A percentile compares a stretch with the other conserved stretches of the same genome.
These are phyloP conservation scores for Fraxinus cuspidata DNA, from an alignment of 257 asterid genomes.

Conservation along the genomic window DNA sequence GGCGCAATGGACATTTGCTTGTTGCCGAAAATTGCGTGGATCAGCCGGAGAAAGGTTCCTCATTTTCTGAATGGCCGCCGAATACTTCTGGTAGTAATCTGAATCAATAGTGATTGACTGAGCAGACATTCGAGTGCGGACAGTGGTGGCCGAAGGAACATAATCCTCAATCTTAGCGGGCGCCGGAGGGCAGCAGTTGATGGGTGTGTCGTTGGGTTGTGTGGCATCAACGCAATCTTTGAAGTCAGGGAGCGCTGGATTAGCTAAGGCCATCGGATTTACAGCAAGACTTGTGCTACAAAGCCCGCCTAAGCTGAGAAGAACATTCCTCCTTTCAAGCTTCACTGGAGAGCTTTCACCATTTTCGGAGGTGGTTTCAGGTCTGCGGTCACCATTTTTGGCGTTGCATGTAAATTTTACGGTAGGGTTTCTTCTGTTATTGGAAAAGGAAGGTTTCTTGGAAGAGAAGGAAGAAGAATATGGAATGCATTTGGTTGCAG, in stretches of 20 bases:
- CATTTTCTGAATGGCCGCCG: slow-evolving; percentile 23
- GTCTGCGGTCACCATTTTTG: neutral
- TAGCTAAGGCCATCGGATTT: neutral
- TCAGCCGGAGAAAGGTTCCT: slow-evolving; percentile 2
- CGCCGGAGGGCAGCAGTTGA: slow-evolving; percentile 16
- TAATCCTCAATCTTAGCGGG: neutral
- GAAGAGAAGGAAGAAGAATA: neutral
- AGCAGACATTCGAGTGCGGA: slow-evolving; percentile 24
- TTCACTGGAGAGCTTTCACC: neutral
- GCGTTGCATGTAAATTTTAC: neutral
- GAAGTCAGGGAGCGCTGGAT: neutral
- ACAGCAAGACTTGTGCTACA: neutral
- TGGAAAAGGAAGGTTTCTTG: neutral
- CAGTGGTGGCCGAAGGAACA: neutral
- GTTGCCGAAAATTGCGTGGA: slow-evolving; percentile 27
- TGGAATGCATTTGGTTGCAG: neutral
- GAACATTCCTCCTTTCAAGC: neutral
- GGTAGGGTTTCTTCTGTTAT: neutral
- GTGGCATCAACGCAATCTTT: neutral
- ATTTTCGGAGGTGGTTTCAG: neutral
- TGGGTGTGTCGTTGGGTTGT: neutral
- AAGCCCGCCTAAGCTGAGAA: neutral
- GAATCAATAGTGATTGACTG: neutral
- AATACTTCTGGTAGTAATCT: neutral
- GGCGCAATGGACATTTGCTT: slow-evolving; percentile 32